Evolutionary conservation across 1,284 basidiomycete species (phyloP).

Genomic region (Cerioporus squamosus): DNA sequence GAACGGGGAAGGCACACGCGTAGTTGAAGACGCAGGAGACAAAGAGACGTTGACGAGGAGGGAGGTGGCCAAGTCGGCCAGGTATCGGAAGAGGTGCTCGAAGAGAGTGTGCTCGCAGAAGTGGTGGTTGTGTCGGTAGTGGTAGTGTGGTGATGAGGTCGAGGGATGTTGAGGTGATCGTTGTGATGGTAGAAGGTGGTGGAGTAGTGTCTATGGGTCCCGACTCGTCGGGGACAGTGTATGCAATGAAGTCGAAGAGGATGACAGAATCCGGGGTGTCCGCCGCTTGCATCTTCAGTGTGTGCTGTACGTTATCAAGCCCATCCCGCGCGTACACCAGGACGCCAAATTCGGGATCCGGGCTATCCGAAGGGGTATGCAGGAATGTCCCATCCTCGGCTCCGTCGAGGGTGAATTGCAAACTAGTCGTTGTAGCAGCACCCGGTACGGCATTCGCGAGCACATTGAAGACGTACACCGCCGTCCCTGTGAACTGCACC

Average conservation of each 20-base stretch:
- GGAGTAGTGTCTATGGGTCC: neutral
- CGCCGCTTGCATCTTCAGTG: neutral
- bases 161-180: neutral
- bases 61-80: neutral
- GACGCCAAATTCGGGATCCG: neutral
- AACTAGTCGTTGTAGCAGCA: neutral
- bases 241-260: constrained; percentile 14
- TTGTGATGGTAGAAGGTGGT: neutral
- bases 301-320: constrained; percentile 2
- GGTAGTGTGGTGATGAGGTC: neutral
- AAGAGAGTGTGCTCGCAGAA: too few species aligned
- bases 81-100: neutral
- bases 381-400: neutral
- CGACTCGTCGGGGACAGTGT: neutral
- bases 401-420: neutral
- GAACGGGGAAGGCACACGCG: too few species aligned
- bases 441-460: neutral
- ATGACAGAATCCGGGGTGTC: neutral
- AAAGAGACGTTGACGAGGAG: neutral
- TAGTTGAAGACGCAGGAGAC: neutral
- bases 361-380: neutral
- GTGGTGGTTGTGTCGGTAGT: neutral
- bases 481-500: constrained; percentile 8
- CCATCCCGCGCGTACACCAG: neutral
- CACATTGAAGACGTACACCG: constrained; percentile 10